Conservation (phyloP, 805 yeast species). For the Debaryomyces tyrocola region DNA sequence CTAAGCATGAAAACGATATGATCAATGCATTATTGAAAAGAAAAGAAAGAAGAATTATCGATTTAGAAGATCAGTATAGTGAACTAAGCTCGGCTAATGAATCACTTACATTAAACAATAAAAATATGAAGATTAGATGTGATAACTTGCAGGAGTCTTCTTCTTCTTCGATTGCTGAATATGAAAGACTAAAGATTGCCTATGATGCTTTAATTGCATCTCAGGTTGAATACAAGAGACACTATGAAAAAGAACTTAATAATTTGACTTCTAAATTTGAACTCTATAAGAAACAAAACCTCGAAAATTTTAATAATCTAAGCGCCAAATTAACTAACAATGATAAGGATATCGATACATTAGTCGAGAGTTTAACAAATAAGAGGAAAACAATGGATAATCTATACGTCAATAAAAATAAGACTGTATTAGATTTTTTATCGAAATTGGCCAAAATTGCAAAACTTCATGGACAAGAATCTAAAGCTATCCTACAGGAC, state of each 20-base stretch:
- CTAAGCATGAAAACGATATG: constrained; percentile 78
- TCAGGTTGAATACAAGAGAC: constrained; percentile 52
- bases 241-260: constrained; percentile 45
- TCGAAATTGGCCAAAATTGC: constrained; percentile 44
- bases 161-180: constrained; percentile 47
- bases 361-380: constrained; percentile 47
- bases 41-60: constrained; percentile 67
- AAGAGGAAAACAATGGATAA: constrained; percentile 51
- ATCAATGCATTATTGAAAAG: constrained; percentile 65
- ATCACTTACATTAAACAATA: constrained; percentile 47
- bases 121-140: constrained; percentile 50
- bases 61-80: constrained; percentile 59
- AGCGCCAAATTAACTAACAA: constrained; percentile 38
- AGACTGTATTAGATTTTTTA: constrained; percentile 42
- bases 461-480: constrained; percentile 49
- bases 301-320: constrained; percentile 35
- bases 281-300: constrained; percentile 34
- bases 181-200: constrained; percentile 54
- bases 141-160: constrained; percentile 49
- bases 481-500: constrained; percentile 44
- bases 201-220: constrained; percentile 57
- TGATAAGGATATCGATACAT: constrained; percentile 50
- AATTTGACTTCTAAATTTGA: constrained; percentile 37
- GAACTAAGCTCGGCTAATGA: constrained; percentile 50
- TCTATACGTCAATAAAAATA: constrained; percentile 49